These are phyloP conservation scores for Saccharomyces uvarum DNA, from an alignment of 1,139 yeast species.

Conservation along the genomic window DNA sequence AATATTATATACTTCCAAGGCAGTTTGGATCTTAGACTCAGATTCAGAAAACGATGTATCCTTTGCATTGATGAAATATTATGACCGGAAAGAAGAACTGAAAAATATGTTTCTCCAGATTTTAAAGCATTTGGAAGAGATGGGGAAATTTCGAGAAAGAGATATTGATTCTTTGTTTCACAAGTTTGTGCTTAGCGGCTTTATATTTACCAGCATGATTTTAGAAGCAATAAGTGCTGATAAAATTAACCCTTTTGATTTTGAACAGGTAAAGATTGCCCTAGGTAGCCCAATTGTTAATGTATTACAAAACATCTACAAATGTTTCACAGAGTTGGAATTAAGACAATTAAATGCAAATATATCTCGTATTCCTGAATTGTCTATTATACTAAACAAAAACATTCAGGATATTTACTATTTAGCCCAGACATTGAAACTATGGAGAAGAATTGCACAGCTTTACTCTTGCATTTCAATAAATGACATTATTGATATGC, in stretches of 20 bases:
- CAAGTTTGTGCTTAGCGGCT: constrained; percentile 20
- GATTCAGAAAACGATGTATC: constrained; percentile 3
- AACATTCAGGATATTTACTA: constrained; percentile 15
- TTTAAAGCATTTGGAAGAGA: constrained; percentile 21
- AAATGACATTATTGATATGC: constrained; percentile 17
- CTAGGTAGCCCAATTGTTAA: constrained; percentile 12
- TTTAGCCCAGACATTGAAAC: constrained; percentile 17
- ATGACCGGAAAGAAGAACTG: constrained; percentile 3
- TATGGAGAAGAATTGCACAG: constrained; percentile 27
- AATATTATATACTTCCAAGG: constrained; percentile 13
- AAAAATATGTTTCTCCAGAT: constrained; percentile 7
- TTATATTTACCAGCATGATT: constrained; percentile 22
- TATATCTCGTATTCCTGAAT: constrained; percentile 10
- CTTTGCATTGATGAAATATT: constrained; percentile 2
- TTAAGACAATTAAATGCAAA: constrained; percentile 11
- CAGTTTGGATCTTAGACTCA: constrained; percentile 10
- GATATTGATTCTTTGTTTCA: constrained; percentile 9
- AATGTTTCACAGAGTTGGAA: constrained; percentile 12
- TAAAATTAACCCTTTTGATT: constrained; percentile 26
- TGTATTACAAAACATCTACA: constrained; percentile 13
- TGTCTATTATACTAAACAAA: constrained; percentile 7
- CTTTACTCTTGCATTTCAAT: constrained; percentile 26
- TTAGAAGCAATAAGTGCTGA: constrained; percentile 6
- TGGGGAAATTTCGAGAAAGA: constrained; percentile 16
- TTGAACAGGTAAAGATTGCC: constrained; percentile 23